Evolutionary conservation across 75 land plant species (phyloP).

Genomic region (Sequoia sempervirens): DNA sequence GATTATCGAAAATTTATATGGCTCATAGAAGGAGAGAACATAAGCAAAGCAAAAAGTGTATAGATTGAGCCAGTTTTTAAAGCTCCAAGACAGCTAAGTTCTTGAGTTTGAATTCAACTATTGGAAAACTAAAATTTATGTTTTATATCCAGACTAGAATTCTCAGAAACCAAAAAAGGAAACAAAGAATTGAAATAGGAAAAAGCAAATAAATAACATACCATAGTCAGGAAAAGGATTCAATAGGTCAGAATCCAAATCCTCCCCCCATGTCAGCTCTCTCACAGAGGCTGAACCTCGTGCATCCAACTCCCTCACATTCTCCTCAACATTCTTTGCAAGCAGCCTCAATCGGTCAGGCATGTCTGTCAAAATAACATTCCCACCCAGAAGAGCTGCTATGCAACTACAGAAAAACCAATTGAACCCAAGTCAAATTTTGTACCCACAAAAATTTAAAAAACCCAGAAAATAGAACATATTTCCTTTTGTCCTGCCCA

Average conservation of each 20-base stretch:
- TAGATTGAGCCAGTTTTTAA: background rate
- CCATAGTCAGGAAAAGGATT: slow-evolving; percentile 73
- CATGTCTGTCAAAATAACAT: slow-evolving; percentile 76
- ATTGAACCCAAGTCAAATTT: background rate
- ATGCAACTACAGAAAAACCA: slow-evolving; percentile 53
- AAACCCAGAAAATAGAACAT: background rate
- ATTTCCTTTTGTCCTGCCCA: background rate
- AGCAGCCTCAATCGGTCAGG: slow-evolving; percentile 83
- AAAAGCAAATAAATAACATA: slow-evolving; percentile 12
- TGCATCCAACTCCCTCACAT: slow-evolving; percentile 24
- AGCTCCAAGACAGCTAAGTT: background rate
- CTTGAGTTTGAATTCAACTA: background rate
- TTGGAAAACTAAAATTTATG: background rate
- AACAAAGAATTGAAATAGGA: background rate
- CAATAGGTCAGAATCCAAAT: slow-evolving; percentile 39
- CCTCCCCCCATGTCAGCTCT: slow-evolving; percentile 85
- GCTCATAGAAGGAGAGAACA: background rate
- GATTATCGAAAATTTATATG: background rate
- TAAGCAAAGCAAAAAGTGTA: background rate
- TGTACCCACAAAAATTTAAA: background rate
- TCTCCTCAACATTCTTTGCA: slow-evolving; percentile 73
- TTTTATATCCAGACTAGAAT: background rate
- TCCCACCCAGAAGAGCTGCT: slow-evolving; percentile 79
- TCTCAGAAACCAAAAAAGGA: background rate
- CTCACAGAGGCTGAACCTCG: slow-evolving; percentile 55